phyloP scores from a whole-genome alignment of 768 basidiomycete genomes.

The Krasilnikovozyma curviuscula region DNA sequence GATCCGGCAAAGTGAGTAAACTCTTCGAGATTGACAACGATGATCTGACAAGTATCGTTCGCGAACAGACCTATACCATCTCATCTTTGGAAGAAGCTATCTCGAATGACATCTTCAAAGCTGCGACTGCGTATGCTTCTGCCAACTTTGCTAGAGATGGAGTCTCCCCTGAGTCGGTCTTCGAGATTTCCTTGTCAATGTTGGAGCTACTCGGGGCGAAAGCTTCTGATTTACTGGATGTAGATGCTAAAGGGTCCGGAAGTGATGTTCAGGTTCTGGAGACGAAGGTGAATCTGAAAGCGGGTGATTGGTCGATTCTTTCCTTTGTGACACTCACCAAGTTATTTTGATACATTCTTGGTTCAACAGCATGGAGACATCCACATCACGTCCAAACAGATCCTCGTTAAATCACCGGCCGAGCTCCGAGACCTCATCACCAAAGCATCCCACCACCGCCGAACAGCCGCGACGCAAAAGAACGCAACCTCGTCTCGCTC shows the following conservation, averaged over 20 bases:
- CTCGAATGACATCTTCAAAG: background rate
- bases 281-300: background rate
- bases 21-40: background rate
- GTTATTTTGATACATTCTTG: background rate
- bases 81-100: background rate
- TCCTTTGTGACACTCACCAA: no score
- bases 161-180: background rate
- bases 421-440: background rate
- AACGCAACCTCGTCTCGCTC: constrained; percentile 4
- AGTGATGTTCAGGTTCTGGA: background rate
- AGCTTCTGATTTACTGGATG: background rate
- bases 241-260: background rate
- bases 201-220: constrained; percentile 1
- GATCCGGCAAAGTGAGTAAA: background rate
- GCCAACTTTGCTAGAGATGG: background rate
- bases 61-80: background rate
- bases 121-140: background rate
- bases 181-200: background rate
- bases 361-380: background rate
- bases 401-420: background rate
- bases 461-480: background rate
- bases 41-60: background rate
- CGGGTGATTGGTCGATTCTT: no score
- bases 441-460: background rate
- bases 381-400: background rate